Conservation (phyloP, 805 yeast species). For the Allodekkera sacchari region DNA sequence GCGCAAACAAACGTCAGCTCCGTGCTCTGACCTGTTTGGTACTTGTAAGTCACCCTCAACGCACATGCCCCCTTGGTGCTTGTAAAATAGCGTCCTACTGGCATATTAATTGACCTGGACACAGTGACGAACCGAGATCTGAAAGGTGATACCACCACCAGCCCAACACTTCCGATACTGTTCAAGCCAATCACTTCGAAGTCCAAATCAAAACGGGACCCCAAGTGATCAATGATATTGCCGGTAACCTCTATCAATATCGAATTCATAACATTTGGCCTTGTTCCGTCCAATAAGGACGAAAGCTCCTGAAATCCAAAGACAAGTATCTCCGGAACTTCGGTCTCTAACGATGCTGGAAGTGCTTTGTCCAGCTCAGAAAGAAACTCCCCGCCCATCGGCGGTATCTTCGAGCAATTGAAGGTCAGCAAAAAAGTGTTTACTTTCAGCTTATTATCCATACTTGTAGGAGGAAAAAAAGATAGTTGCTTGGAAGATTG, state of each 20-base stretch:
- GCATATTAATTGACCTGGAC: slow-evolving; percentile 22
- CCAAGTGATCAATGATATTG: slow-evolving; percentile 27
- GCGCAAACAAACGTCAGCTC: slow-evolving; percentile 56
- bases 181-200: slow-evolving; percentile 36
- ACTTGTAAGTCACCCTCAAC: slow-evolving; percentile 35
- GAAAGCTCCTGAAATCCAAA: slow-evolving; percentile 65
- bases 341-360: slow-evolving; percentile 5
- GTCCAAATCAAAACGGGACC: slow-evolving; percentile 24
- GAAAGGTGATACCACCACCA: slow-evolving; percentile 40
- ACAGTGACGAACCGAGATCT: slow-evolving; percentile 15
- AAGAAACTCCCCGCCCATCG: slow-evolving; percentile 27
- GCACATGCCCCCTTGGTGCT: slow-evolving; percentile 73
- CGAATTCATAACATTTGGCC: slow-evolving; percentile 27
- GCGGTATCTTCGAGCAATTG: slow-evolving; percentile 45
- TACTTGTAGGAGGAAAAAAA: not conserved
- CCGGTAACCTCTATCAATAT: slow-evolving; percentile 30
- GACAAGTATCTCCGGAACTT: slow-evolving; percentile 38
- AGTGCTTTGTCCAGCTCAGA: slow-evolving; percentile 16
- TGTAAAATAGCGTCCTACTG: slow-evolving; percentile 53
- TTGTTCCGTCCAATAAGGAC: slow-evolving; percentile 46
- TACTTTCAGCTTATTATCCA: not conserved
- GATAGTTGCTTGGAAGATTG: not conserved
- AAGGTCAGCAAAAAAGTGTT: slow-evolving; percentile 31
- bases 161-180: slow-evolving; percentile 52
- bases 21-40: slow-evolving; percentile 12